Evolutionary conservation across 768 basidiomycete genomes (phyloP).

Genomic region (Russula sp.): DNA sequence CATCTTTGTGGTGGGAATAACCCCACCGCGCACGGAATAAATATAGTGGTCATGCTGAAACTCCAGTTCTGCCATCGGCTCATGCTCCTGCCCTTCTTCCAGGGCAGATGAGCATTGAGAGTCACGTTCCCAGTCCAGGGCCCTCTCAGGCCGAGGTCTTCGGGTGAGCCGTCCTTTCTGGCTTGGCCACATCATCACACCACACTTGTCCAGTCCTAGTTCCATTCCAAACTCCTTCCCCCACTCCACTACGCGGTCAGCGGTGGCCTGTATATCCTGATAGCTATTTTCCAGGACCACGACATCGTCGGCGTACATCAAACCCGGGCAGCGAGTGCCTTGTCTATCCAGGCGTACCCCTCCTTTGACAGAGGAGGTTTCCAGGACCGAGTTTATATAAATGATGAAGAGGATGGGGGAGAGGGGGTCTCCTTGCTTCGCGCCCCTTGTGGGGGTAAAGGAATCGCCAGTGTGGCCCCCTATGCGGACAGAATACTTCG

Average conservation of each 20-base stretch:
- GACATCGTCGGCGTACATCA: background rate
- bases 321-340: background rate
- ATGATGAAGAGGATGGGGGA: slow-evolving; percentile 19
- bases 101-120: no score
- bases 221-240: background rate
- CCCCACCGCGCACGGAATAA: background rate
- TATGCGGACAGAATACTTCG: background rate
- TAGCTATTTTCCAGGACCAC: background rate
- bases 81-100: no score
- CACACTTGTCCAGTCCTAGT: background rate
- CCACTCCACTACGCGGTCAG: background rate
- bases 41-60: background rate
- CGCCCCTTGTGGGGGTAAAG: slow-evolving; percentile 8
- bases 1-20: slow-evolving; percentile 20
- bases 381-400: slow-evolving; percentile 3
- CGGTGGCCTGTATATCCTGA: background rate
- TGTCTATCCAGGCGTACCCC: no score
- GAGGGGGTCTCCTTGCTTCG: slow-evolving; percentile 17
- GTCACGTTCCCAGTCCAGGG: no score
- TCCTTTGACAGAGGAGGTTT: no score
- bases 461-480: background rate
- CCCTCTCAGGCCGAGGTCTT: no score
- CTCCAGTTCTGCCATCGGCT: no score
- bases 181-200: background rate
- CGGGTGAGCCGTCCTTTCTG: no score